phyloP scores from a whole-genome alignment of 1,139 yeast genomes.

The Geotrichum europaeum region DNA sequence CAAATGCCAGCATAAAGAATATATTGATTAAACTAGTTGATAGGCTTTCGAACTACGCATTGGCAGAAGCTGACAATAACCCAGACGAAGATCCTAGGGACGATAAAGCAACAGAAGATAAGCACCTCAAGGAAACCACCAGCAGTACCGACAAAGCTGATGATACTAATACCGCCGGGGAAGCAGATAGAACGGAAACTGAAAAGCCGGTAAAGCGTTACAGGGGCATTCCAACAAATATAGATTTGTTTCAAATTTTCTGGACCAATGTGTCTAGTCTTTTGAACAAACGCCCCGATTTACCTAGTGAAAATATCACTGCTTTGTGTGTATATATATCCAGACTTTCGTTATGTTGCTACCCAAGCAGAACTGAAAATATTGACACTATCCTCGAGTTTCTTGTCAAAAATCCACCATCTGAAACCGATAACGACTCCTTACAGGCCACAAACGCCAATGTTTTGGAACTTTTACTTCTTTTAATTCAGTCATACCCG shows the following conservation, averaged over 20 bases:
- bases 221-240: constrained; percentile 23
- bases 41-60: constrained; percentile 58
- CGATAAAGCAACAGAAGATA: not conserved
- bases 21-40: constrained; percentile 66
- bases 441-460: constrained; percentile 32
- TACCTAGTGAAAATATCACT: constrained; percentile 60
- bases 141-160: constrained; percentile 5
- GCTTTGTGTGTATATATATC: constrained; percentile 60
- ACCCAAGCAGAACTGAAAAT: constrained; percentile 39
- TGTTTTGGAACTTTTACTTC: constrained; percentile 51
- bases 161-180: not conserved
- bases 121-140: not conserved
- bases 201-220: not conserved
- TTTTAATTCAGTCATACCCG: constrained; percentile 44
- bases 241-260: constrained; percentile 50
- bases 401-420: constrained; percentile 43
- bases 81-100: constrained; percentile 8
- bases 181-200: constrained; percentile 5
- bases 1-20: constrained; percentile 60
- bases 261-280: constrained; percentile 59
- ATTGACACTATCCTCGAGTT: constrained; percentile 57
- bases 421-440: not conserved
- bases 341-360: constrained; percentile 59
- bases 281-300: constrained; percentile 52
- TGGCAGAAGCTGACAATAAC: constrained; percentile 28